Conservation (phyloP, 1,284 basidiomycete genomes). For the Apiotrichum brassicae region DNA sequence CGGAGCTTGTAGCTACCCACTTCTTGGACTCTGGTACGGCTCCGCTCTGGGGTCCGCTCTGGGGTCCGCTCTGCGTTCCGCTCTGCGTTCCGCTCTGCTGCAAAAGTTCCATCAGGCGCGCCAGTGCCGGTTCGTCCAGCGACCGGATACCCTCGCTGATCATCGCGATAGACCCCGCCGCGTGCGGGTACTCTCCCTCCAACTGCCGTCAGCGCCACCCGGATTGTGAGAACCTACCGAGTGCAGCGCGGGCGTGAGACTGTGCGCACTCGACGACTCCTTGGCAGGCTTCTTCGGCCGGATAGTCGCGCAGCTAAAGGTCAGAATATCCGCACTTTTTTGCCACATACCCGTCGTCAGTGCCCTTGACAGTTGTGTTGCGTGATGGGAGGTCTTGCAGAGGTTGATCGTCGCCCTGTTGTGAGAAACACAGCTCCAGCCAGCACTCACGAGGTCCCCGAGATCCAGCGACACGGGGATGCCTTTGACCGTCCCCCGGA, state of each 20-base stretch:
- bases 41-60: too few relatives aligned
- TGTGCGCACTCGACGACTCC: not conserved
- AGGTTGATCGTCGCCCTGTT: not conserved
- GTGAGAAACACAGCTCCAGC: constrained; percentile 1
- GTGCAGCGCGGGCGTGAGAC: not conserved
- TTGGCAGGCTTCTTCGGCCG: not conserved
- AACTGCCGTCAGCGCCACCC: constrained; percentile 27
- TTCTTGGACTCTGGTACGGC: too few relatives aligned
- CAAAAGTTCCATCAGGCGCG: constrained; percentile 78
- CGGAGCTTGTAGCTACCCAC: not conserved
- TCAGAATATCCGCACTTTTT: constrained; percentile 19
- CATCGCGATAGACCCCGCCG: constrained; percentile 84
- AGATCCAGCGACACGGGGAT: constrained; percentile 52
- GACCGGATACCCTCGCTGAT: constrained; percentile 81
- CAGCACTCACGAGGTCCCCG: not conserved
- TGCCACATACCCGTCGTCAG: too few relatives aligned
- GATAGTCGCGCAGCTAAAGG: not conserved
- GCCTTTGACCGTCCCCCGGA: constrained; percentile 58
- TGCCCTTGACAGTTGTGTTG: not conserved
- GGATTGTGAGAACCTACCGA: constrained; percentile 22
- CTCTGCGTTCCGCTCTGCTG: constrained; percentile 49
- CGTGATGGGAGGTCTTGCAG: not conserved
- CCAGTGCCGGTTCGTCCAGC: constrained; percentile 70
- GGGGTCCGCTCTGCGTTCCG: too few relatives aligned
- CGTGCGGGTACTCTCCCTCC: constrained; percentile 77